Evolutionary conservation across 768 basidiomycete species (phyloP).

Genomic region (Mycena belliarum): DNA sequence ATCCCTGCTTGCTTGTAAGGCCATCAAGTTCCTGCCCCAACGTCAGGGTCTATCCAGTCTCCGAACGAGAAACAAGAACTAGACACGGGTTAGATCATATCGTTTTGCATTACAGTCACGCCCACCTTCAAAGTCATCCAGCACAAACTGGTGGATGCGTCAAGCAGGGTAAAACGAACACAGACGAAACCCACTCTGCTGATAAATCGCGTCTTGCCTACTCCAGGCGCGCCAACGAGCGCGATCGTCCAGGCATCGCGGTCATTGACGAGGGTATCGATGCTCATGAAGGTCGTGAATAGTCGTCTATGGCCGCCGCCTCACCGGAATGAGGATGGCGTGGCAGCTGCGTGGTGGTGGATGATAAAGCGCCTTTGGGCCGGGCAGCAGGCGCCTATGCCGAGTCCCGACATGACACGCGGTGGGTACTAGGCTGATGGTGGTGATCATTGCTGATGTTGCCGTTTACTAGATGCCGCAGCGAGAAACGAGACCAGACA

Average conservation of each 20-base stretch:
- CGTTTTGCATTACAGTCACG: neutral
- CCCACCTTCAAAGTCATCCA: conserved; percentile 19
- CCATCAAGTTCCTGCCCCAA: conserved; percentile 6
- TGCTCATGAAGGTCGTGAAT: conserved; percentile 15
- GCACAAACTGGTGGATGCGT: conserved; percentile 14
- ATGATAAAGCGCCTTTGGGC: neutral
- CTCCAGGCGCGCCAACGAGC: conserved; percentile 18
- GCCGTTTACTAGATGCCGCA: too few relatives aligned
- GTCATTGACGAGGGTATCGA: conserved; percentile 11
- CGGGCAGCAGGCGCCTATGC: neutral
- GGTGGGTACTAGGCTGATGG: neutral
- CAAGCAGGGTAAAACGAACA: neutral
- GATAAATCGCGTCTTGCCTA: conserved; percentile 23
- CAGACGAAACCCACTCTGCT: conserved; percentile 11
- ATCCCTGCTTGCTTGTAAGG: conserved; percentile 13
- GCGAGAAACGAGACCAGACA: too few relatives aligned
- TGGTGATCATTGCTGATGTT: neutral
- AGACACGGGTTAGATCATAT: neutral
- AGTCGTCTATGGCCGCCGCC: conserved; percentile 2
- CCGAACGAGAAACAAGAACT: conserved; percentile 8
- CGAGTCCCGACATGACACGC: conserved; percentile 1
- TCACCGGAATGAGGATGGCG: conserved; percentile 12
- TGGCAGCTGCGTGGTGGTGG: conserved; percentile 4
- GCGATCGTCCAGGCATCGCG: conserved; percentile 21
- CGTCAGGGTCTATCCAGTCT: neutral